Conservation (phyloP, 768 basidiomycete species). For the Rhodotorula paludigena region DNA sequence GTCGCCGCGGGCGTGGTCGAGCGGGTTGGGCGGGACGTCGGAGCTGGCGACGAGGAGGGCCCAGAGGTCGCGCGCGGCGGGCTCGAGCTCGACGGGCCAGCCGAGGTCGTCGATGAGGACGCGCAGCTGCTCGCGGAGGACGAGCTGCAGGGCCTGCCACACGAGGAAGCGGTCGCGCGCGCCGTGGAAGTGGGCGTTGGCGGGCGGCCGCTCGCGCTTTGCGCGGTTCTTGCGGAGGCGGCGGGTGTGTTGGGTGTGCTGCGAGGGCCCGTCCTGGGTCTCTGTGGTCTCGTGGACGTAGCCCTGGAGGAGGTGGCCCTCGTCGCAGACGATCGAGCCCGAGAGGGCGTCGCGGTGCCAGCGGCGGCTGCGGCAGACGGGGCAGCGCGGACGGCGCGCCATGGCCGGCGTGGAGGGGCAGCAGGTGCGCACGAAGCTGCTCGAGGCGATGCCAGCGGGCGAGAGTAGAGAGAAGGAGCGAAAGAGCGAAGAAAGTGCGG, state of each 20-base stretch:
- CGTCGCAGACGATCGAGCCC: constrained; percentile 37
- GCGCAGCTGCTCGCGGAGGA: constrained; percentile 32
- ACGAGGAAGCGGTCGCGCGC: constrained; percentile 26
- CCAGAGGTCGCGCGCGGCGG: constrained; percentile 29
- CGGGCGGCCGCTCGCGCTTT: neutral
- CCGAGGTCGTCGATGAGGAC: constrained; percentile 33
- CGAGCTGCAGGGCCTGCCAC: constrained; percentile 30
- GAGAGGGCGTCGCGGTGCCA: constrained; percentile 36
- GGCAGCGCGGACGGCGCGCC: constrained; percentile 27
- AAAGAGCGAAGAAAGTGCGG: no score
- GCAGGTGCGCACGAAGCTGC: no score
- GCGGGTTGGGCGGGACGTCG: constrained; percentile 9
- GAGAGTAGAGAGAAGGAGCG: no score
- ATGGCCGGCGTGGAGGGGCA: neutral
- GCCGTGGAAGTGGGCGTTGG: constrained; percentile 29
- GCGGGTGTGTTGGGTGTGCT: constrained; percentile 21
- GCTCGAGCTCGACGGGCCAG: constrained; percentile 32
- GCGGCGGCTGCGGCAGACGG: constrained; percentile 21
- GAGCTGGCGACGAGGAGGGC: constrained; percentile 19
- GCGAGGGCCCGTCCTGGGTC: constrained; percentile 19
- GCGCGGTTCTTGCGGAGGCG: constrained; percentile 25
- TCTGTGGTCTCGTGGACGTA: constrained; percentile 38
- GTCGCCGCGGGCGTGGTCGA: constrained; percentile 14
- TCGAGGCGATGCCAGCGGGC: no score
- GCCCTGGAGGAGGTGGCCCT: constrained; percentile 35